Percentiles rank a stretch among this genome's conserved stretches.
Conservation (phyloP, 176 grass and related monocot genomes). For the Bolboschoenus planiculmis region DNA sequence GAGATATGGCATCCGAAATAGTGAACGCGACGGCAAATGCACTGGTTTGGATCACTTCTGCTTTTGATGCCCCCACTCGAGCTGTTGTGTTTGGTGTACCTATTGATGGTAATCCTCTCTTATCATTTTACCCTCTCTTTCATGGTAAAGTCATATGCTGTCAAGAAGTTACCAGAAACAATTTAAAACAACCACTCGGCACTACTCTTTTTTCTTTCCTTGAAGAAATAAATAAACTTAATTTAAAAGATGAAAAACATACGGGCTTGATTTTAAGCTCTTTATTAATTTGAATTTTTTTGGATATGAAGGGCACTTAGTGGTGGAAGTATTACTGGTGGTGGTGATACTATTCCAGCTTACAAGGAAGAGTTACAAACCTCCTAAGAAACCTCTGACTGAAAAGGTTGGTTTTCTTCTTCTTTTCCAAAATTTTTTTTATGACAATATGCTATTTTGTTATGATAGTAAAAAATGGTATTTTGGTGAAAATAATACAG, state of each 20-base stretch:
- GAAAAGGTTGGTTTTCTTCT: conserved; percentile 58
- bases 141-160: neutral
- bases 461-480: conserved; percentile 8
- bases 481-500: conserved; percentile 31
- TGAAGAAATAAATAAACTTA: neutral
- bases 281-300: conserved; percentile 21
- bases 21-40: conserved; percentile 54
- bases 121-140: neutral
- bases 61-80: conserved; percentile 62
- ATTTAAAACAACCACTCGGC: neutral
- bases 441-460: conserved; percentile 14
- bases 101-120: conserved; percentile 53
- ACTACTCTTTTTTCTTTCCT: neutral
- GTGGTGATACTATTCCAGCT: conserved; percentile 87
- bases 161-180: neutral
- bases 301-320: conserved; percentile 62
- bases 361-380: conserved; percentile 89
- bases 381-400: conserved; percentile 72
- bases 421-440: conserved; percentile 1
- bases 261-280: neutral
- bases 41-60: conserved; percentile 53
- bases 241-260: neutral
- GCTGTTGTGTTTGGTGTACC: conserved; percentile 79
- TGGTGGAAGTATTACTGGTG: conserved; percentile 77
- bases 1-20: conserved; percentile 47